These are phyloP conservation scores for Chalara sp. DNA, from an alignment of 2,329 filamentous ascomycete genomes.

Conservation along the genomic window DNA sequence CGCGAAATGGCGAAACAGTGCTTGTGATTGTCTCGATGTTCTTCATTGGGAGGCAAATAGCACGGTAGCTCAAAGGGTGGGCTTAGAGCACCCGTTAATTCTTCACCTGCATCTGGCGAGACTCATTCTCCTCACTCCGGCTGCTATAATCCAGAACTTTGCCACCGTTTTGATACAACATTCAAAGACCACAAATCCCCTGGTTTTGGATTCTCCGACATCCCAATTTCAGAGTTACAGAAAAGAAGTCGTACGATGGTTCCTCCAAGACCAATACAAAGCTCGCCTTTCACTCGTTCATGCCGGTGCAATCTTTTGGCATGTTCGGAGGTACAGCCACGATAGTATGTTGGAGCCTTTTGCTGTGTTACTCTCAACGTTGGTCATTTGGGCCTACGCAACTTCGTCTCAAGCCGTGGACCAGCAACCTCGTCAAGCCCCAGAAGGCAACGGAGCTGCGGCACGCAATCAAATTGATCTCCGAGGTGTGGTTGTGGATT, in stretches of 20 bases:
- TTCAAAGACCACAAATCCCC: background rate
- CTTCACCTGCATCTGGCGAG: slow-evolving; percentile 49
- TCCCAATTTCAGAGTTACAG: slow-evolving; percentile 9
- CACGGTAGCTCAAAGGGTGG: slow-evolving; percentile 39
- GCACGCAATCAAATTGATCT: background rate
- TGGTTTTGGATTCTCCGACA: background rate
- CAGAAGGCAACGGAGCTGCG: background rate
- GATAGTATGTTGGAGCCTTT: slow-evolving; percentile 34
- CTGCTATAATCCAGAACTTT: slow-evolving; percentile 3
- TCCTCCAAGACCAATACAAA: slow-evolving; percentile 33
- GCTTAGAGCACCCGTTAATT: slow-evolving; percentile 47
- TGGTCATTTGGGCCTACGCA: slow-evolving; percentile 35
- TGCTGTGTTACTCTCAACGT: slow-evolving; percentile 31
- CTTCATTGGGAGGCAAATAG: slow-evolving; percentile 52
- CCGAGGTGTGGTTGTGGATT: no score
- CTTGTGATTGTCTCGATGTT: slow-evolving; percentile 44
- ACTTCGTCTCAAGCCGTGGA: slow-evolving; percentile 7
- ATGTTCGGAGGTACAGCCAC: slow-evolving; percentile 36
- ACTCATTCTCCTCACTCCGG: slow-evolving; percentile 37
- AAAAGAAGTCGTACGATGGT: slow-evolving; percentile 10
- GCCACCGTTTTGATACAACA: slow-evolving; percentile 11
- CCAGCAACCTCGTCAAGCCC: background rate
- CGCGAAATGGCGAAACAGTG: slow-evolving; percentile 36
- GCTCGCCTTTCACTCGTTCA: slow-evolving; percentile 38
- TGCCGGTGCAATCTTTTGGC: slow-evolving; percentile 38